Evolutionary conservation across 2,329 filamentous ascomycete species (phyloP), one percentile per base, ranked within the genome.

Genomic region (Paecilomyces formosus): DNA sequence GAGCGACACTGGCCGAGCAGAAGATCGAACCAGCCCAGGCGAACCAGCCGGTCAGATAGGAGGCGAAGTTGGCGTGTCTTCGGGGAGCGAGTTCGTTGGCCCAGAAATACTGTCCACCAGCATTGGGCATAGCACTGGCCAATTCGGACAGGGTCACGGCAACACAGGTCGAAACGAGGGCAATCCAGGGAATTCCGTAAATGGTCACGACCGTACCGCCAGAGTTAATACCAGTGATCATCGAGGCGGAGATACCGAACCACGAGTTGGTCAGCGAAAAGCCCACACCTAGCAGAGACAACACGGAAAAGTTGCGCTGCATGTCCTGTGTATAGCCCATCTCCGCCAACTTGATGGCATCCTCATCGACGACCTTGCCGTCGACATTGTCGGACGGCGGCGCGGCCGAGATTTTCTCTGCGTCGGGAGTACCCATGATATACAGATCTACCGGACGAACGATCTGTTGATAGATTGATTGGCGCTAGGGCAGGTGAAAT

Each of bases 41-140:
- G 57, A 81, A 74, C 73, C 76, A 81, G 3, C 78, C 78, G 0
- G 76, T 79, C 56, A 78, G 57, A 58, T 79, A 80, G n/a, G 74
- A 76, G 9, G 75, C 72, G 54, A 78, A 71, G 28, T 74, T 76
- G 0, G 75, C 72, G 59, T 73, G 80, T 58, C 69, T 74, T 61
- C 69, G 76, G 2, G 79, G 78, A 1, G 78, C 78, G 61, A 82
- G 65, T 58, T 79, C 74, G 56, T 75, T 77, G 1, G 79, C 76
- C 78, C 79, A 81, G 61, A 79, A 81, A 63, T 81, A 82, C 65
- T 81, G 77, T 0, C 80, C 80, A 24, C 79, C 79, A 5, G 79
- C 76, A 68, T 81, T 81, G 2, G 79, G 80, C 64, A 80, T 68
- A 9, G 79, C 76, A 58, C 76, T 79, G 2, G 78, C 77, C 52